Conservation (phyloP, 78 protist genomes). For the Bodo saltans region DNA sequence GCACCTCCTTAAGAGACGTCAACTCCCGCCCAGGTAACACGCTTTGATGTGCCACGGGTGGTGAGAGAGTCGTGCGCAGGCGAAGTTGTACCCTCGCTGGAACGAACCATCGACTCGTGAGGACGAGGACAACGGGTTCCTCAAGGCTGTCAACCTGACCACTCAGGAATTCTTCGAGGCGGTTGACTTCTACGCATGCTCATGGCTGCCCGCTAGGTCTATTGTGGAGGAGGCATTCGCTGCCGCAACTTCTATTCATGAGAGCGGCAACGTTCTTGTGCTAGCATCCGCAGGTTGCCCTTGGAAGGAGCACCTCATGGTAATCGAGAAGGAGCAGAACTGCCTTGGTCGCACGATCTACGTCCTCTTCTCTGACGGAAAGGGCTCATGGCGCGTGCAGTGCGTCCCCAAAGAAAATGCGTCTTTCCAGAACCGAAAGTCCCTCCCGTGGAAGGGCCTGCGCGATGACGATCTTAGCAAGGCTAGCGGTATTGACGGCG, state of each 20-base stretch:
- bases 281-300: slow-evolving; percentile 56
- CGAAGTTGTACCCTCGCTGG: slow-evolving; percentile 48
- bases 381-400: slow-evolving; percentile 58
- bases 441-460: slow-evolving; percentile 77
- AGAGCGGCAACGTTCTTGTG: slow-evolving; percentile 50
- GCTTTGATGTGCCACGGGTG: background rate
- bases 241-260: slow-evolving; percentile 1
- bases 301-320: slow-evolving; percentile 75
- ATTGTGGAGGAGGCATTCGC: slow-evolving; percentile 50
- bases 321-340: slow-evolving; percentile 47
- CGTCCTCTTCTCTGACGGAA: slow-evolving; percentile 54
- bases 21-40: background rate
- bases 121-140: background rate
- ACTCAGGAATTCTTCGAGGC: slow-evolving; percentile 48
- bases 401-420: slow-evolving; percentile 33
- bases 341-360: slow-evolving; percentile 17
- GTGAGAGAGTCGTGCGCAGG: background rate
- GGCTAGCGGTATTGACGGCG: slow-evolving; percentile 36
- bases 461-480: slow-evolving; percentile 54
- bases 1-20: slow-evolving; percentile 33
- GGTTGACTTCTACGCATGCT: slow-evolving; percentile 4
- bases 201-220: slow-evolving; percentile 73
- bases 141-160: slow-evolving; percentile 37
- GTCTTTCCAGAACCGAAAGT: slow-evolving; percentile 29
- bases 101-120: slow-evolving; percentile 32